Evolutionary conservation across 352 stramenopile genomes (phyloP), one percentile per base, ranked within the genome.

Genomic region (Pythium chondricola): DNA sequence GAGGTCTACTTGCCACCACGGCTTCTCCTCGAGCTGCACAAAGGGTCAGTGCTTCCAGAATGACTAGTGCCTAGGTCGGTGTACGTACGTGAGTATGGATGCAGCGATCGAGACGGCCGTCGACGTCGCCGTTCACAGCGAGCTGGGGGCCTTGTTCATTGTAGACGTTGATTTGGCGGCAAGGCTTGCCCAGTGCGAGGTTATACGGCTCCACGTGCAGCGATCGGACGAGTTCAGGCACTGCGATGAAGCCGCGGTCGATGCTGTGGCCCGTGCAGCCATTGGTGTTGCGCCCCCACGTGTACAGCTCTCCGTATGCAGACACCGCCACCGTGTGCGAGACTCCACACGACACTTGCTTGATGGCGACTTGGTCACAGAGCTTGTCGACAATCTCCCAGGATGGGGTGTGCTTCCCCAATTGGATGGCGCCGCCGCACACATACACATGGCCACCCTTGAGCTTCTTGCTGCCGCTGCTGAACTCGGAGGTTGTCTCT

Each of bases 1-100:
- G 10, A 98, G 65, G 48, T 98, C 83, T 8, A 97, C 86, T 62
- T 98, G 85, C 80, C 90, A 97, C 87, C 85, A 98, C 17, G 88
- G 79, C 60, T 96, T 88, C 9, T 93, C 69, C 44, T 98, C 89
- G 43, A 95, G 55, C 68, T 87, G 40, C 18, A 27, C 2, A 18
- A 22, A 17, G 8, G 16, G 36, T 42, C 36, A 42, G 36, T 16
- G 36, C 16, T 17, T 18, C 36, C 6, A 42, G 36, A 7, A 17
- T 22, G 6, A 42, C 38, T n/a, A n/a, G n/a, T n/a, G n/a, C n/a
- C n/a, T n/a, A n/a, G n/a, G n/a, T n/a, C n/a, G n/a, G n/a, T n/a
- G n/a, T 37, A 48, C 63, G 25, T 63, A 87, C 72, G 29, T 97
- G 90, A 16, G 93, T 97, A 60, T 95, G 88, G 37, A 75, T 82